A percentile compares a stretch with the other conserved stretches of the same genome.
These are phyloP conservation scores for Limonium bicolor DNA, from an alignment of 148 eudicot genomes.

Conservation along the genomic window DNA sequence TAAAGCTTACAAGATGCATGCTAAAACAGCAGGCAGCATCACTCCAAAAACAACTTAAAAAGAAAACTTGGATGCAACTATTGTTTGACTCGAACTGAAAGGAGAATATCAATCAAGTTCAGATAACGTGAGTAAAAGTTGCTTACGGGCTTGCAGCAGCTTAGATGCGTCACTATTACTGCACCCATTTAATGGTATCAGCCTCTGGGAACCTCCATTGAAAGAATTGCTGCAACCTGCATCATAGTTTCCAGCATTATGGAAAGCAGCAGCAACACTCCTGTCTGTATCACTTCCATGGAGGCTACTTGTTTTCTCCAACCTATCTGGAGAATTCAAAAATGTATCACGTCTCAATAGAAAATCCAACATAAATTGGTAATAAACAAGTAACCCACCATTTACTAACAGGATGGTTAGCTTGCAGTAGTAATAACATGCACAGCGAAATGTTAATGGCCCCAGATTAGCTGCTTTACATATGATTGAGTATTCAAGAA, in stretches of 20 bases:
- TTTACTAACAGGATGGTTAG: too few species aligned
- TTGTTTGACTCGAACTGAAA: too few species aligned
- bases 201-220: slow-evolving; percentile 22
- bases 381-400: neutral
- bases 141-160: slow-evolving; percentile 52
- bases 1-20: too few species aligned
- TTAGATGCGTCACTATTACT: slow-evolving; percentile 45
- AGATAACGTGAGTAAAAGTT: too few species aligned
- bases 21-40: too few species aligned
- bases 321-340: slow-evolving; percentile 23
- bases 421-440: too few species aligned
- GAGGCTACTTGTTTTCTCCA: slow-evolving; percentile 27
- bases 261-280: slow-evolving; percentile 22
- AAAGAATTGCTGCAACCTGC: slow-evolving; percentile 22
- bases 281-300: slow-evolving; percentile 43
- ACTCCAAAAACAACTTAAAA: too few species aligned
- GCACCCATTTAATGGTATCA: slow-evolving; percentile 46
- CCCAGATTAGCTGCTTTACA: too few species aligned
- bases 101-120: too few species aligned
- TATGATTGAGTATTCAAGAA: too few species aligned
- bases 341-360: slow-evolving; percentile 2
- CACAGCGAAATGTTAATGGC: too few species aligned
- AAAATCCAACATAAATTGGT: neutral
- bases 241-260: slow-evolving; percentile 20
- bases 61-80: too few species aligned